A percentile compares a stretch with the other conserved stretches of the same genome.
Evolutionary conservation across 495 filamentous ascomycete genomes (phyloP).

Genomic region (Lindgomyces ingoldianus): DNA sequence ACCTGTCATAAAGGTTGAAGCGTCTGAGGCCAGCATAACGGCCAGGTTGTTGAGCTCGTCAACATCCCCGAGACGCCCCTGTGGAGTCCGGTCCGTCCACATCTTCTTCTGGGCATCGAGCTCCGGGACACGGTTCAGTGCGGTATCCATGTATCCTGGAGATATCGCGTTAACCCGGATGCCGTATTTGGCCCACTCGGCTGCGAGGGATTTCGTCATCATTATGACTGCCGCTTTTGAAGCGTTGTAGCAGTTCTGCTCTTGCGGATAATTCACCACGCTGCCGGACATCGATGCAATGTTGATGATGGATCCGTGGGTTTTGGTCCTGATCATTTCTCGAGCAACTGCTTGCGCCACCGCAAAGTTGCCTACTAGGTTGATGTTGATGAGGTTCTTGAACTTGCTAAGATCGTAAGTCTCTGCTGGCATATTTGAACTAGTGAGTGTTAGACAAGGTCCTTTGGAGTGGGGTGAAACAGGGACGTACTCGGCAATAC

Average conservation of each 20-base stretch:
- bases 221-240: conserved; percentile 79
- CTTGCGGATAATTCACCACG: conserved; percentile 78
- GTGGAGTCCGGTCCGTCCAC: conserved; percentile 75
- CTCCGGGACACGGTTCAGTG: conserved; percentile 69
- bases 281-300: conserved; percentile 76
- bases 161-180: conserved; percentile 79
- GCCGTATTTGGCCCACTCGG: conserved; percentile 74
- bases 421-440: conserved; percentile 65
- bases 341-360: conserved; percentile 65
- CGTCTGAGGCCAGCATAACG: conserved; percentile 74
- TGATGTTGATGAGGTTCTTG: conserved; percentile 73
- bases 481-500: conserved; percentile 72
- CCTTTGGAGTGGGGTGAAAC: no score
- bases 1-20: conserved; percentile 76
- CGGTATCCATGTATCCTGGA: conserved; percentile 81
- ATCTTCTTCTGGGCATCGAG: conserved; percentile 76
- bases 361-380: conserved; percentile 71
- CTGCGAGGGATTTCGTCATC: conserved; percentile 72
- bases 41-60: conserved; percentile 79
- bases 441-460: neutral
- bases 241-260: conserved; percentile 77
- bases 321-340: conserved; percentile 57
- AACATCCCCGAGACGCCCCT: conserved; percentile 67
- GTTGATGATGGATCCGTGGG: conserved; percentile 61
- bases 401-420: conserved; percentile 60